These are phyloP conservation scores for Rauvolfia tetraphylla DNA, from an alignment of 257 asterid species.

Conservation along the genomic window DNA sequence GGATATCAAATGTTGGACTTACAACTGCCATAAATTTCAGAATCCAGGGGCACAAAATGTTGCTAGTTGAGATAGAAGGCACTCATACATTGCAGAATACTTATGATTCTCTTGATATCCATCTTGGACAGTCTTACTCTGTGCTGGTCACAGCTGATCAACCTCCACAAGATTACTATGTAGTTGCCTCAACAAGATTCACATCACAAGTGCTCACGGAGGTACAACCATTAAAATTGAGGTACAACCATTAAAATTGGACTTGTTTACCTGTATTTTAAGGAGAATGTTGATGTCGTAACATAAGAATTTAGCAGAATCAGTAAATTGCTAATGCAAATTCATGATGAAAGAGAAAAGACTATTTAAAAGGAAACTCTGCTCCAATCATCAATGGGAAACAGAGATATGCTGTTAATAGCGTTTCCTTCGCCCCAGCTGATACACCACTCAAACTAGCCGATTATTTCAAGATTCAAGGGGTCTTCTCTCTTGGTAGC, in stretches of 20 bases:
- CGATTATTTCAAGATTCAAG: slow-evolving; percentile 38
- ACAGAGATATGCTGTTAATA: slow-evolving; percentile 54
- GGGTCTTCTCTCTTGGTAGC: slow-evolving; percentile 3
- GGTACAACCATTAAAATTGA: slow-evolving; percentile 14
- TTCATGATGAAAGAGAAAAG: background rate
- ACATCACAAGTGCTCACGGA: slow-evolving; percentile 2
- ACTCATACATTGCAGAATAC: slow-evolving; percentile 25
- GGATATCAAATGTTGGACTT: slow-evolving; percentile 23
- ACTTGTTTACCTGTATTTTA: background rate
- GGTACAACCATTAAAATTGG: background rate
- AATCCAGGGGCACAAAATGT: slow-evolving; percentile 20
- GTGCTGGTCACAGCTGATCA: slow-evolving; percentile 17
- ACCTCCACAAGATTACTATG: slow-evolving; percentile 10
- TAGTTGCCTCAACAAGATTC: slow-evolving; percentile 11
- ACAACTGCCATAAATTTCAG: slow-evolving; percentile 13
- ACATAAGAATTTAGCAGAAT: background rate
- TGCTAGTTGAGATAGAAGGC: slow-evolving; percentile 15
- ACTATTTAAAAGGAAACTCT: slow-evolving; percentile 20
- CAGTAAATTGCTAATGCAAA: background rate
- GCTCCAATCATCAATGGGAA: slow-evolving; percentile 40
- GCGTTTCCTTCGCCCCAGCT: slow-evolving; percentile 38
- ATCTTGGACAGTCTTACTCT: slow-evolving; percentile 14
- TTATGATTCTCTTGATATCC: slow-evolving; percentile 16
- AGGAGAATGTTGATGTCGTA: background rate
- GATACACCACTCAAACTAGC: slow-evolving; percentile 66